Evolutionary conservation across 2,329 filamentous ascomycete genomes (phyloP), one percentile per base, ranked within the genome.

Genomic region (Nannizzia gypsea): DNA sequence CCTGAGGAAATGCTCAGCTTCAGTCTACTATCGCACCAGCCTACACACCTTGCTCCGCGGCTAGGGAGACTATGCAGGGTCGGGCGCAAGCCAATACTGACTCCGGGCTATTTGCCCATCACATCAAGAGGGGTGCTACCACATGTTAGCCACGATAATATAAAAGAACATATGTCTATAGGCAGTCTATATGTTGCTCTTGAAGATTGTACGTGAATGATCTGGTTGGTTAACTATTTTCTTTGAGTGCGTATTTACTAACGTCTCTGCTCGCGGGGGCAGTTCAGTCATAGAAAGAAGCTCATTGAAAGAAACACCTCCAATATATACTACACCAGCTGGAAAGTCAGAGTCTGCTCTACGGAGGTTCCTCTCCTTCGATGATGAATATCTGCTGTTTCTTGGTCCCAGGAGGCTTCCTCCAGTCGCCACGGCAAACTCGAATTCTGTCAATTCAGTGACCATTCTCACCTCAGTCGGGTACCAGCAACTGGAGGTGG

Each of bases 381-480:
- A 88, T 0, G 72, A 83, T 13, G 80, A 84, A 15, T 76, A 84
- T 34, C 72, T 87, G 52, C 81, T 90, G 6, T 74, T 99, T 2
- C 76, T 99, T 3, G 89, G 86, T 9, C 82, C 92, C 0, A 85
- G 93, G 59, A 81, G 92, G 34, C 83, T 86, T 56, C 88, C 91
- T 1, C 83, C 90, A 0, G 85, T 96, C 20, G 74, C 80, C 6
- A 83, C 86, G 5, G 88, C 89, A 0, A 72, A 76, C 8, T 77
- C 84, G 64, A 90, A 93, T 70, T 85, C 84, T 6, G 82, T 86
- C 63, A 82, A 81, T 42, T 81, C 84, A 54, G 79, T 97, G 46
- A 84, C 87, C 17, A 81, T 97, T 55, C 85, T 88, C 69, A 96
- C 93, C 1, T 92, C 90, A 0, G 89, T 90, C 0, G 93, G 93